Conservation (phyloP, 176 grass and related monocot genomes). For the Rhynchospora tenuis region DNA sequence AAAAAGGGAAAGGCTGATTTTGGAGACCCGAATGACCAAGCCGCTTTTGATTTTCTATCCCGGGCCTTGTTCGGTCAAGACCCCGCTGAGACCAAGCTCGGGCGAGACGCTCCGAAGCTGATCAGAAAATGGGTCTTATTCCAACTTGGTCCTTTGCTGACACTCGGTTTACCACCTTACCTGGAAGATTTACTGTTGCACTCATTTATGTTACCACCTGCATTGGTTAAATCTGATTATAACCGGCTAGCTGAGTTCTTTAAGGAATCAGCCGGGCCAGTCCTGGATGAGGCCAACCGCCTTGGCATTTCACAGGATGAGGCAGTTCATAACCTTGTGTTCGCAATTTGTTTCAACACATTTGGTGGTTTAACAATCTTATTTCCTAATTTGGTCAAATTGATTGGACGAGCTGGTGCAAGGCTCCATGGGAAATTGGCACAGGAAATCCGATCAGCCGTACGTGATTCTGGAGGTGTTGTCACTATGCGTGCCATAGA, state of each 20-base stretch:
- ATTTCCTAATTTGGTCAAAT: slow-evolving; percentile 71
- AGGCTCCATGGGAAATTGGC: slow-evolving; percentile 57
- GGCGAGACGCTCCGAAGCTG: slow-evolving; percentile 52
- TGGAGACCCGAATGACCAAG: slow-evolving; percentile 59
- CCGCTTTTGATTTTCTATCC: slow-evolving; percentile 71
- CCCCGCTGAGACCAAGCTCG: slow-evolving; percentile 47
- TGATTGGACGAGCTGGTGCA: slow-evolving; percentile 73
- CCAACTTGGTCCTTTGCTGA: slow-evolving; percentile 71
- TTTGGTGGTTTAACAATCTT: slow-evolving; percentile 83
- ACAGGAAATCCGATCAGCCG: slow-evolving; percentile 66
- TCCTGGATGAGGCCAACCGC: slow-evolving; percentile 69
- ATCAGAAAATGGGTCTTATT: slow-evolving; percentile 84
- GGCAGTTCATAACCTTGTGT: slow-evolving; percentile 89
- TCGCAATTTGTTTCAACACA: slow-evolving; percentile 96
- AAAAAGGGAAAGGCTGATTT: slow-evolving; percentile 67
- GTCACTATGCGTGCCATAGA: slow-evolving; percentile 59
- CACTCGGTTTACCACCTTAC: slow-evolving; percentile 66
- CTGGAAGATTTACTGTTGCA: slow-evolving; percentile 78
- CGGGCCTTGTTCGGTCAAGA: slow-evolving; percentile 55
- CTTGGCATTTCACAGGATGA: slow-evolving; percentile 71
- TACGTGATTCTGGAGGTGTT: slow-evolving; percentile 34
- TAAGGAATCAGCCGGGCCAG: slow-evolving; percentile 35
- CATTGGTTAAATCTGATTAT: slow-evolving; percentile 73
- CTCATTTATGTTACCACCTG: slow-evolving; percentile 74
- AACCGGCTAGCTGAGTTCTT: slow-evolving; percentile 73